A percentile compares a stretch with the other conserved stretches of the same genome.
phyloP scores from a whole-genome alignment of 148 eudicot genomes.

The Vaccinium macrocarpon region DNA sequence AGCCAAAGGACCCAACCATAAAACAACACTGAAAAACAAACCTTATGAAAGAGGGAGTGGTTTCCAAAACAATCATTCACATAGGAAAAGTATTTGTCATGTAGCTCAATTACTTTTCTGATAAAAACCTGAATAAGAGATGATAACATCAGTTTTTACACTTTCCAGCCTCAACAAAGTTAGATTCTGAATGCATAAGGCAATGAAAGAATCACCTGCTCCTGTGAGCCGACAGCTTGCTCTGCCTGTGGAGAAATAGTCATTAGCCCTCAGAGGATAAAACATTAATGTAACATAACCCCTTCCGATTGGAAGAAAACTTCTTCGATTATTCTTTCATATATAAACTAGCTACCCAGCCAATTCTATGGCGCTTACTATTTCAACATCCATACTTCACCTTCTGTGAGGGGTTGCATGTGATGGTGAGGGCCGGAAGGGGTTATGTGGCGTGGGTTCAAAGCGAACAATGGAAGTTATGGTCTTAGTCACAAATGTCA shows the following conservation, averaged over 20 bases:
- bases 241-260: constrained; percentile 23
- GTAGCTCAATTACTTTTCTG: constrained; percentile 39
- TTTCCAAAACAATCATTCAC: constrained; percentile 30
- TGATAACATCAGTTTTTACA: constrained; percentile 12
- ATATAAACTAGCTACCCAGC: not conserved
- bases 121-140: constrained; percentile 30
- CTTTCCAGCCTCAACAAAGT: not conserved
- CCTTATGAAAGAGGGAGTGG: constrained; percentile 46
- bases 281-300: not conserved
- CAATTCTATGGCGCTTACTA: not conserved
- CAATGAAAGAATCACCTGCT: constrained; percentile 27
- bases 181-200: not conserved
- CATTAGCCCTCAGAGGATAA: constrained; percentile 8
- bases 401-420: not conserved
- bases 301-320: not conserved
- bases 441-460: not conserved
- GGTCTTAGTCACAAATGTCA: not conserved
- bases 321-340: not conserved
- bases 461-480: not conserved
- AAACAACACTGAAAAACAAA: not conserved
- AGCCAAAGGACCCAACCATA: not conserved
- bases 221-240: constrained; percentile 29
- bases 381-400: not conserved
- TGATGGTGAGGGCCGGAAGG: not conserved
- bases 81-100: constrained; percentile 37